Evolutionary conservation across 352 stramenopile genomes (phyloP), one percentile per base, ranked within the genome.

Genomic region (Elongisporangium prolatum): DNA sequence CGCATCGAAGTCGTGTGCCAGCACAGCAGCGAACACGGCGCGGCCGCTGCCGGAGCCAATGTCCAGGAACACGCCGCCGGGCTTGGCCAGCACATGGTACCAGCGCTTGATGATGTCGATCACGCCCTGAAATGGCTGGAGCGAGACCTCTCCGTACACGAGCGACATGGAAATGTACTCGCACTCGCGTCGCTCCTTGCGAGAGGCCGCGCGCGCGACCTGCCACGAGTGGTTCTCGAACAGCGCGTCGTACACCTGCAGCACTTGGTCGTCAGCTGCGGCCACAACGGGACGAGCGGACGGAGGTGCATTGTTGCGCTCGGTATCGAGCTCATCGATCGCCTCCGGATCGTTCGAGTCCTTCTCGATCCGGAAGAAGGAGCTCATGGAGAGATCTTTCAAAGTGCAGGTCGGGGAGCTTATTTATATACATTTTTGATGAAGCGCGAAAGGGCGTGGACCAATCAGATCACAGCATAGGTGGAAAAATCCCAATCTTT

Each of bases 121-220:
- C 28, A 91, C 75, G n/a, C 54, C 57, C 55, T 76, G 73, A 65
- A 97, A 94, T 6, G 86, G 74, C 22, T 69, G 68, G 62, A 96
- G 97, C 6, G 77, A 80, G 60, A 97, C 91, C 68, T 97, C 89
- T 9, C 90, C 89, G 59, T 97, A 97, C 60, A 93, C 83, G 14
- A 97, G 70, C 38, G 80, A 86, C 34, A 91, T 75, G 20, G 82
- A 82, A 13, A 78, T 75, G 54, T 77, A 84, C 21, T 79, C 71
- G 20, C 85, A 81, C 25, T 85, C 73, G 50, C 17, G 77, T 71
- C 53, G 75, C 71, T 67, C 75, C 57, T 61, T 66, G 64, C 49
- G 73, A 58, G 48, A 87, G 16, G 48, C 52, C 55, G 63, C 67
- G 25, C 71, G 71, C 18, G 68, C 52, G 4, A 71, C 62, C 28